These are phyloP conservation scores for Russula virescens DNA, from an alignment of 768 basidiomycete genomes.

Conservation along the genomic window DNA sequence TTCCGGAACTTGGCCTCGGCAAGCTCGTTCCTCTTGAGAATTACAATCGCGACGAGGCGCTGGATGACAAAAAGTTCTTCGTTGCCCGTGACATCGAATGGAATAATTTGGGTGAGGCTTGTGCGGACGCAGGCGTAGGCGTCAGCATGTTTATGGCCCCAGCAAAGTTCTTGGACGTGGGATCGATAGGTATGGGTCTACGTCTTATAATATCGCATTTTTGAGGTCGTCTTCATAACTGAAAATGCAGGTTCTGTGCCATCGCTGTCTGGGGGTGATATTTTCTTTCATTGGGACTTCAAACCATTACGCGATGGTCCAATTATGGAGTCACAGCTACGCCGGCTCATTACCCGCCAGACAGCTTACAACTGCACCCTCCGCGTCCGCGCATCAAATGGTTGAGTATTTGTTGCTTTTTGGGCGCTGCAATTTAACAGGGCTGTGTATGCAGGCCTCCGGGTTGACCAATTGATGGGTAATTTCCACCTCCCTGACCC, in stretches of 20 bases:
- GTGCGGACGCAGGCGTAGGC: constrained; percentile 84
- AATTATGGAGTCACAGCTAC: constrained; percentile 69
- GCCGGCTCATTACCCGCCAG: constrained; percentile 58
- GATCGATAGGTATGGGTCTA: constrained; percentile 60
- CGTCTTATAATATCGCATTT: neutral
- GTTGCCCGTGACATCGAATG: constrained; percentile 72
- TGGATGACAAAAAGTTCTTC: constrained; percentile 82
- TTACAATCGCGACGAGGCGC: constrained; percentile 65
- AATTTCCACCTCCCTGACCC: constrained; percentile 63
- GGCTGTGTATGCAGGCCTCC: constrained; percentile 44
- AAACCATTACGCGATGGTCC: constrained; percentile 58
- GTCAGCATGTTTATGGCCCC: constrained; percentile 87
- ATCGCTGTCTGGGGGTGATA: constrained; percentile 78
- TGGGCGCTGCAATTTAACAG: neutral
- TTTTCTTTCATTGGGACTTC: constrained; percentile 93
- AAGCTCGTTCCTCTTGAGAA: constrained; percentile 59
- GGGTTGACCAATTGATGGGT: constrained; percentile 59
- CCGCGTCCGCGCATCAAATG: constrained; percentile 79
- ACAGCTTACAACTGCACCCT: constrained; percentile 77
- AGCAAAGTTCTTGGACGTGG: constrained; percentile 75
- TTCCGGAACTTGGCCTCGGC: constrained; percentile 72
- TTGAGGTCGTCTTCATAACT: neutral
- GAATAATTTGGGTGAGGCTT: constrained; percentile 81
- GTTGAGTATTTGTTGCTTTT: constrained; percentile 35
- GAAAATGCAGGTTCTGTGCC: constrained; percentile 49